A percentile compares a stretch with the other conserved stretches of the same genome.
Conservation (phyloP, 495 filamentous ascomycete genomes). For the Penicillium desertorum region DNA sequence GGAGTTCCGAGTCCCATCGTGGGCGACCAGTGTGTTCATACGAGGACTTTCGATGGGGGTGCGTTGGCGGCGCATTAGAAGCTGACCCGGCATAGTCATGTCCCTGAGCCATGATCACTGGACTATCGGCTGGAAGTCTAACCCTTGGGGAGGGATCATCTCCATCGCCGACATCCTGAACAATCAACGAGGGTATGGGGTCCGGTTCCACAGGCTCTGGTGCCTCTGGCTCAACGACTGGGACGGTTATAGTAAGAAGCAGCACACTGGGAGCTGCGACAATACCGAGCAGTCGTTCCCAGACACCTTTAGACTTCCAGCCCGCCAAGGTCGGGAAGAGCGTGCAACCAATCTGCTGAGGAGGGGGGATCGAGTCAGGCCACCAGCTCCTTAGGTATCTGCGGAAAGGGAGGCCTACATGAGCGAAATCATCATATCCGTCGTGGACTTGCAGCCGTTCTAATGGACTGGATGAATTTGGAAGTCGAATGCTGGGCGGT, state of each 20-base stretch:
- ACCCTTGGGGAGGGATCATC: conserved; percentile 31
- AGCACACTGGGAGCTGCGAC: conserved; percentile 88
- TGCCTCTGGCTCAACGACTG: conserved; percentile 72
- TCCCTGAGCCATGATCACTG: conserved; percentile 28
- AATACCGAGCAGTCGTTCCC: conserved; percentile 74
- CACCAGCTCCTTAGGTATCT: conserved; percentile 57
- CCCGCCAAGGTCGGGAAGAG: conserved; percentile 84
- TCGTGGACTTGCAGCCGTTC: conserved; percentile 41
- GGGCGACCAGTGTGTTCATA: conserved; percentile 18
- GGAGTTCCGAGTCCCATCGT: conserved; percentile 46
- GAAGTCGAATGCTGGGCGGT: conserved; percentile 53
- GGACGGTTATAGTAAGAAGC: conserved; percentile 85
- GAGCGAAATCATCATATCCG: conserved; percentile 19
- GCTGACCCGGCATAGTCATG: conserved; percentile 10
- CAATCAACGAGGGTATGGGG: conserved; percentile 42
- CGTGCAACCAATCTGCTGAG: conserved; percentile 65
- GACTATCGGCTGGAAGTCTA: conserved; percentile 48
- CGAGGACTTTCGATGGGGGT: conserved; percentile 21
- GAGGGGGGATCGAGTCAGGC: conserved; percentile 68
- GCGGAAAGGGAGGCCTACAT: conserved; percentile 15
- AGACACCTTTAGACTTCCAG: conserved; percentile 73
- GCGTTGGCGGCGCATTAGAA: conserved; percentile 12
- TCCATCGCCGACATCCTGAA: conserved; percentile 30
- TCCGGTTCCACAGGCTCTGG: conserved; percentile 43
- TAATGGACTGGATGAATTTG: conserved; percentile 50